These are phyloP conservation scores for Thuja plicata DNA, from an alignment of 83 land plant species.

Conservation along the genomic window DNA sequence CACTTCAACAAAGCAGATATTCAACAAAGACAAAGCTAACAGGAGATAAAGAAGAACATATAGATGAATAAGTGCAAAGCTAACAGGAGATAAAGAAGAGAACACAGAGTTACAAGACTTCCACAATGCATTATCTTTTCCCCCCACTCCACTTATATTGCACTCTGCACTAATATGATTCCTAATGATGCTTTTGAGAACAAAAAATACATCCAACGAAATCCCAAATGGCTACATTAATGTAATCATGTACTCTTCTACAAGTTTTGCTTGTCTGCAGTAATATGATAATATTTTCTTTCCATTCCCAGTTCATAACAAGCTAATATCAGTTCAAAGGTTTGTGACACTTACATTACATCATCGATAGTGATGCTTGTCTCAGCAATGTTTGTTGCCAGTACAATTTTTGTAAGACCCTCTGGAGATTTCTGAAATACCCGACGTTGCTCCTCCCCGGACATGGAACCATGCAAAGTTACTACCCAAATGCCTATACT, in stretches of 20 bases:
- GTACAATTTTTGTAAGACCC: conserved; percentile 29
- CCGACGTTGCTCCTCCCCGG: conserved; percentile 43
- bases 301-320: background rate
- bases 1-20: background rate
- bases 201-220: background rate
- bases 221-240: background rate
- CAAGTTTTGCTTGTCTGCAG: background rate
- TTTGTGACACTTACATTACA: conserved; percentile 21
- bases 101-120: background rate
- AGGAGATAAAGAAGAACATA: background rate
- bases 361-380: conserved; percentile 37
- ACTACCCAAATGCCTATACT: conserved; percentile 26
- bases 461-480: conserved; percentile 50
- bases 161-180: background rate
- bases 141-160: background rate
- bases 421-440: conserved; percentile 24
- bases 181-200: background rate
- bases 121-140: background rate
- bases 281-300: background rate
- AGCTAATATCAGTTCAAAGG: background rate
- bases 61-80: background rate
- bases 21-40: background rate
- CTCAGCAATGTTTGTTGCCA: conserved; percentile 39
- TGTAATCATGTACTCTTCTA: background rate
- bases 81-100: background rate